These are phyloP conservation scores for Scedosporium aurantiacum DNA, from an alignment of 2,329 filamentous ascomycete genomes.

Conservation along the genomic window DNA sequence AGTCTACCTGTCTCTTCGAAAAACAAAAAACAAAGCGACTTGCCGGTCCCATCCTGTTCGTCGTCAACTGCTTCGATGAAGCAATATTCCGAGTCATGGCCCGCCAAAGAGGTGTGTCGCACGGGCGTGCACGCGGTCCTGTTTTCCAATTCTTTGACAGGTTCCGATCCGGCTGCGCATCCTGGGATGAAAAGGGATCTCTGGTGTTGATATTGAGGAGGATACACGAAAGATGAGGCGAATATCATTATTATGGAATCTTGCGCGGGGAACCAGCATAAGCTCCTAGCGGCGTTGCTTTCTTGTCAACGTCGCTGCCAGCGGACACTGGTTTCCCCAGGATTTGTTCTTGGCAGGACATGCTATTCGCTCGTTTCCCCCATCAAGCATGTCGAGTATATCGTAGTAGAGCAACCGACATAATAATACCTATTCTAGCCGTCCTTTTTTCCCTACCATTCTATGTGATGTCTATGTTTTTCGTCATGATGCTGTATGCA, in stretches of 20 bases:
- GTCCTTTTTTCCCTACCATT: neutral
- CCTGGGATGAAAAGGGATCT: neutral
- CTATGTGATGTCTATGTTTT: neutral
- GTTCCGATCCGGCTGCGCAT: neutral
- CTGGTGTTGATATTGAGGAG: neutral
- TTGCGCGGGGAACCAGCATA: neutral
- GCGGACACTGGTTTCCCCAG: neutral
- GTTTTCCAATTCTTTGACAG: neutral
- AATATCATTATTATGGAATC: neutral
- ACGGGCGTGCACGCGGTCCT: neutral
- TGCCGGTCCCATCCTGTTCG: neutral
- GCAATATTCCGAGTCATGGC: neutral
- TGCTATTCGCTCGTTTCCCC: neutral
- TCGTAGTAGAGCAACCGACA: neutral
- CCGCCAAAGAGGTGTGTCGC: neutral
- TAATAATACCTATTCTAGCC: neutral
- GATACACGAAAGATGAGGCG: neutral
- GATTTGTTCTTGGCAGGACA: neutral
- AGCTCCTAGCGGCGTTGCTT: neutral
- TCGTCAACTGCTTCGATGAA: neutral
- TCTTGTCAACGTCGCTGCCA: neutral
- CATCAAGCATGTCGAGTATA: neutral
- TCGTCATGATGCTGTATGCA: neutral
- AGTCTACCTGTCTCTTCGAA: neutral
- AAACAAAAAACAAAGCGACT: neutral